phyloP scores from a whole-genome alignment of 768 basidiomycete species.

The Trametes villosa region DNA sequence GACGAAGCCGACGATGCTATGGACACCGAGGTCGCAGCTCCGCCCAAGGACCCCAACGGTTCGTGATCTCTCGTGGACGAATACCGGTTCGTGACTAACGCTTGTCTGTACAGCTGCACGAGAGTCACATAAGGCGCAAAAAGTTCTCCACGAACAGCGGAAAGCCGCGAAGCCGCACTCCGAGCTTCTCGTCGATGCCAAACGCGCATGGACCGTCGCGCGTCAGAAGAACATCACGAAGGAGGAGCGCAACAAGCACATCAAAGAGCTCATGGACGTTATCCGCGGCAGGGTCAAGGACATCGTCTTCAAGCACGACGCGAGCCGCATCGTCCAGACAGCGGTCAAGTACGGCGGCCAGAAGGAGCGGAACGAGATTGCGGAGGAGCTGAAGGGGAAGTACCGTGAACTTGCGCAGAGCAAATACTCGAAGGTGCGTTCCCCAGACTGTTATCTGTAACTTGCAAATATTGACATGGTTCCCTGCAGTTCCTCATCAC shows the following conservation, averaged over 20 bases:
- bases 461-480: background rate
- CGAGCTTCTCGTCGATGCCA: conserved; percentile 67
- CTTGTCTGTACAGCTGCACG: conserved; percentile 49
- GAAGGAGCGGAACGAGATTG: conserved; percentile 78
- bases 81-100: conserved; percentile 7
- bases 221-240: conserved; percentile 72
- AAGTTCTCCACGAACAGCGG: conserved; percentile 66
- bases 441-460: background rate
- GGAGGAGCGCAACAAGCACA: conserved; percentile 73
- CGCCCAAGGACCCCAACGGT: conserved; percentile 65
- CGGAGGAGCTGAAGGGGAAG: conserved; percentile 78
- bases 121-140: conserved; percentile 77
- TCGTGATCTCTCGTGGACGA: conserved; percentile 21
- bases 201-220: conserved; percentile 76
- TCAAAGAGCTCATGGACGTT: conserved; percentile 73
- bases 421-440: conserved; percentile 85
- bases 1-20: conserved; percentile 39
- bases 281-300: conserved; percentile 85
- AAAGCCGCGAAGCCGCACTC: conserved; percentile 81
- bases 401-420: conserved; percentile 80
- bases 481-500: conserved; percentile 69
- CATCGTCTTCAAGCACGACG: conserved; percentile 90
- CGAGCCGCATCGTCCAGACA: conserved; percentile 82
- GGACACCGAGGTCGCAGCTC: conserved; percentile 30
- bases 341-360: conserved; percentile 81